Percentiles rank a stretch among this genome's conserved stretches.
Conservation (phyloP, 164 flowering plant species). For the Umbellularia californica region DNA sequence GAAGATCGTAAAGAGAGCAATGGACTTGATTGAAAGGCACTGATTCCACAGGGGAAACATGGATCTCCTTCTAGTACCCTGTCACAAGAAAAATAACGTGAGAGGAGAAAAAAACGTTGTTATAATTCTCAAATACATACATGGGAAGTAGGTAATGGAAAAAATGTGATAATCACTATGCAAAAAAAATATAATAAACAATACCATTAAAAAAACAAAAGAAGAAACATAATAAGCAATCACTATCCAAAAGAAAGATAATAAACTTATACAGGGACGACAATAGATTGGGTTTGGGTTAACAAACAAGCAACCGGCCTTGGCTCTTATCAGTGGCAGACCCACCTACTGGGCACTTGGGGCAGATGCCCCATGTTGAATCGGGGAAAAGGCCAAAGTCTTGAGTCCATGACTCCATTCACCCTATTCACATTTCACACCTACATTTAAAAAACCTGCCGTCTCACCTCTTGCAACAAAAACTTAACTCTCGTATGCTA, state of each 20-base stretch:
- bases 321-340: too few relatives aligned
- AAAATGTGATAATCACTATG: not conserved
- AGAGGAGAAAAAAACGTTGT: not conserved
- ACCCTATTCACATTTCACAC: too few relatives aligned
- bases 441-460: too few relatives aligned
- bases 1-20: constrained; percentile 54
- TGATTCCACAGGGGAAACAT: constrained; percentile 67
- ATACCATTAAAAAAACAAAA: too few relatives aligned
- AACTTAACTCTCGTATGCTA: too few relatives aligned
- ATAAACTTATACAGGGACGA: constrained; percentile 9
- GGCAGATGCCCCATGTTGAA: too few relatives aligned
- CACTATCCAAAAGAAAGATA: not conserved
- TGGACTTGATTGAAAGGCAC: constrained; percentile 66
- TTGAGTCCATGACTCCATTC: too few relatives aligned
- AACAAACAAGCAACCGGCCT: too few relatives aligned
- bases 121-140: not conserved
- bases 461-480: too few relatives aligned
- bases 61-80: constrained; percentile 57
- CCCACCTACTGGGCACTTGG: too few relatives aligned
- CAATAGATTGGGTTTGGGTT: too few relatives aligned
- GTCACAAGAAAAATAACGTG: not conserved
- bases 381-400: too few relatives aligned
- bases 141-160: not conserved
- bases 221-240: not conserved
- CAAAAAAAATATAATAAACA: not conserved